phyloP scores from a whole-genome alignment of 2,329 filamentous ascomycete species.

The Trichophyton schoenleinii region DNA sequence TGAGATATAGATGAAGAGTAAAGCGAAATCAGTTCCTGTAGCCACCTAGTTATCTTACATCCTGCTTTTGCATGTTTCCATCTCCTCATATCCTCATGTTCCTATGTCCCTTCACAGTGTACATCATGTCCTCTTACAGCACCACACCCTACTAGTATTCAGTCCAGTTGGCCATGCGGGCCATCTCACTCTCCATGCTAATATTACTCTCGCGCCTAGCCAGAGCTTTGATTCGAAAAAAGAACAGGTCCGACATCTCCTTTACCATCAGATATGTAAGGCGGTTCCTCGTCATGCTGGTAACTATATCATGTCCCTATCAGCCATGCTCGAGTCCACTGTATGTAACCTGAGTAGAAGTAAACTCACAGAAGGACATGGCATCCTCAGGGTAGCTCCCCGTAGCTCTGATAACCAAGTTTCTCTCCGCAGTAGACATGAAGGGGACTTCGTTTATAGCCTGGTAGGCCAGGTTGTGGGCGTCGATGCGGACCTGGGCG shows the following conservation, averaged over 20 bases:
- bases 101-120: too few species aligned
- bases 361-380: constrained; percentile 18
- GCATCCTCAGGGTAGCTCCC: constrained; percentile 16
- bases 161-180: too few species aligned
- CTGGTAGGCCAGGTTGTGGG: constrained; percentile 17
- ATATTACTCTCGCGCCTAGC: background rate
- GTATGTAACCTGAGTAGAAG: background rate
- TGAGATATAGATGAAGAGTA: too few species aligned
- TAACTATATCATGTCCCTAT: constrained; percentile 12
- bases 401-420: constrained; percentile 13
- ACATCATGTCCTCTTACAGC: too few species aligned
- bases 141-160: too few species aligned
- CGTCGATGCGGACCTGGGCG: constrained; percentile 10
- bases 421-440: constrained; percentile 16
- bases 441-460: constrained; percentile 15
- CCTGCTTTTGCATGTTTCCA: too few species aligned
- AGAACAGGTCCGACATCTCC: constrained; percentile 1
- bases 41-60: too few species aligned
- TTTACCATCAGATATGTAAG: constrained; percentile 17
- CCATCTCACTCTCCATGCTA: background rate
- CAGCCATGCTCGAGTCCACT: background rate
- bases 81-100: too few species aligned
- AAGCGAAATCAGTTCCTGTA: too few species aligned
- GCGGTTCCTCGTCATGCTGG: constrained; percentile 15
- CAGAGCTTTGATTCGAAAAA: background rate